Conservation (phyloP, 805 yeast species). For the Yueomyces sinensis region DNA sequence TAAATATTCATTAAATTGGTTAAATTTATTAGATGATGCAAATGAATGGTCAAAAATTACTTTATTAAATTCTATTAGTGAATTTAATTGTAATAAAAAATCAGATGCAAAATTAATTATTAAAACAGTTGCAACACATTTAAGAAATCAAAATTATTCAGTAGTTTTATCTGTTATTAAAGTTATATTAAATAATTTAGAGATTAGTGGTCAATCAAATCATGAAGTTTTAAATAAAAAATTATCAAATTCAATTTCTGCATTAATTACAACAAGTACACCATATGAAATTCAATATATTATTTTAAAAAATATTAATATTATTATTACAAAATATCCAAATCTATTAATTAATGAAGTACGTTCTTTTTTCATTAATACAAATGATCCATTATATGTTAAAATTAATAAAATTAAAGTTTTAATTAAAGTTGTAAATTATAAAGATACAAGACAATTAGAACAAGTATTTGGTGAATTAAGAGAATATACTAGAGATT, state of each 20-base stretch:
- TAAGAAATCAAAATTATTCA: slow-evolving; percentile 92
- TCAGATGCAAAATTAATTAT: slow-evolving; percentile 75
- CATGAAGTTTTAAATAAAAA: slow-evolving; percentile 38
- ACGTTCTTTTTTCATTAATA: slow-evolving; percentile 82
- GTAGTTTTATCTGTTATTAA: slow-evolving; percentile 80
- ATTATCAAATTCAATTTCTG: slow-evolving; percentile 73
- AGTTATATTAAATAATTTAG: slow-evolving; percentile 58
- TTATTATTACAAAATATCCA: slow-evolving; percentile 82
- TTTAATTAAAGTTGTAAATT: slow-evolving; percentile 53
- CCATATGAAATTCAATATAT: slow-evolving; percentile 94
- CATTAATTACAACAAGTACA: slow-evolving; percentile 51
- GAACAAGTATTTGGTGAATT: slow-evolving; percentile 51
- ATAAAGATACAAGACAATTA: slow-evolving; percentile 32
- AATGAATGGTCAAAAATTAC: slow-evolving; percentile 98
- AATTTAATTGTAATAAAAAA: slow-evolving; percentile 40
- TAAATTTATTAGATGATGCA: slow-evolving; percentile 49
- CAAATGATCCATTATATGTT: slow-evolving; percentile 67
- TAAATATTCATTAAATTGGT: slow-evolving; percentile 10
- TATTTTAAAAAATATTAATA: slow-evolving; percentile 79
- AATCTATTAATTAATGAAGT: slow-evolving; percentile 61
- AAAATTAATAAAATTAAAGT: slow-evolving; percentile 69
- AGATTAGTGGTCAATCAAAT: slow-evolving; percentile 16
- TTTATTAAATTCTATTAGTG: slow-evolving; percentile 66
- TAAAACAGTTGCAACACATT: slow-evolving; percentile 82
- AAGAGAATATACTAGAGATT: slow-evolving; percentile 72